Conservation (phyloP, 306 rosid genomes). For the Cicer arietinum region DNA sequence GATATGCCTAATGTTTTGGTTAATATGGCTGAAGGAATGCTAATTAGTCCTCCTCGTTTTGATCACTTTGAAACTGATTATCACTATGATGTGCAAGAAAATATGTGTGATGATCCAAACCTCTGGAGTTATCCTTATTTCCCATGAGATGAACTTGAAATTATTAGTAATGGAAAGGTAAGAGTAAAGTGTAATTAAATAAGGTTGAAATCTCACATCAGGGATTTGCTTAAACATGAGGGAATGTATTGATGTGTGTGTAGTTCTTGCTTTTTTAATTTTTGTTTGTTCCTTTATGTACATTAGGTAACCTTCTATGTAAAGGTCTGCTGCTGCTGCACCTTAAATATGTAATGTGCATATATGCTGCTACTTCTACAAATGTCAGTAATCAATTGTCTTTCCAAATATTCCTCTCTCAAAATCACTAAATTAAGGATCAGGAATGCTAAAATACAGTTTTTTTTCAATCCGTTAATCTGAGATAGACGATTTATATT, state of each 20-base stretch:
- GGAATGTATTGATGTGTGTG: constrained; percentile 36
- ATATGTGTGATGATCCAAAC: constrained; percentile 34
- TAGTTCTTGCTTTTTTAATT: constrained; percentile 5
- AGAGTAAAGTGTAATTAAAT: constrained; percentile 41
- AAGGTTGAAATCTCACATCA: constrained; percentile 49
- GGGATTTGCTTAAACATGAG: constrained; percentile 45
- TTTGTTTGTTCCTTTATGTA: constrained; percentile 41
- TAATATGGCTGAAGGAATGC: constrained; percentile 95
- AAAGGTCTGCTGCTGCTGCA: constrained; percentile 33
- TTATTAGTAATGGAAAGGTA: constrained; percentile 9
- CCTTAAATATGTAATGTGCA: constrained; percentile 1
- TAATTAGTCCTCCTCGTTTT: constrained; percentile 90
- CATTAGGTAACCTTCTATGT: constrained; percentile 23
- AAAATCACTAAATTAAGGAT: too few relatives aligned
- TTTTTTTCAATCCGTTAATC: too few relatives aligned
- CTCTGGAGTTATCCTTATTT: constrained; percentile 61
- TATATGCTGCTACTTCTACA: not conserved
- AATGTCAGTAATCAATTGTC: too few relatives aligned
- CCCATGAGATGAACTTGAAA: not conserved
- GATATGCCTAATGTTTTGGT: constrained; percentile 82
- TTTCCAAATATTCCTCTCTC: too few relatives aligned
- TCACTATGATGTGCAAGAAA: not conserved
- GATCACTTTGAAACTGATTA: constrained; percentile 39
- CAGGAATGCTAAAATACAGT: too few relatives aligned
- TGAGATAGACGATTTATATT: too few relatives aligned